Conservation (phyloP, 208 protist species). For the Spongospora subterranea region DNA sequence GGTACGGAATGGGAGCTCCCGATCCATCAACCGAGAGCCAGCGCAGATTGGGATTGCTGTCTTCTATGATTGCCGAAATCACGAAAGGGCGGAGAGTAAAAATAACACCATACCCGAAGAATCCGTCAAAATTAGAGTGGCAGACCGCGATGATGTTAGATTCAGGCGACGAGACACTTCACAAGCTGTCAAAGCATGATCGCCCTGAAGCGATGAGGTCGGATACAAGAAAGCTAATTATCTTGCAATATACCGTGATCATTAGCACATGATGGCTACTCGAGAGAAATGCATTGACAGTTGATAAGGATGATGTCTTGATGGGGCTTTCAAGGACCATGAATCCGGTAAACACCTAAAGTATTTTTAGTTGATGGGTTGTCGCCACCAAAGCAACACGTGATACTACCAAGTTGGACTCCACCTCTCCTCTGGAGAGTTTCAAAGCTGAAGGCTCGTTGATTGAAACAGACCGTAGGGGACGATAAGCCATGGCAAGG, state of each 20-base stretch:
- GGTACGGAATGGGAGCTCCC: not conserved
- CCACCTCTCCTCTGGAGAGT: constrained; percentile 8
- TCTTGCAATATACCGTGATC: constrained; percentile 23
- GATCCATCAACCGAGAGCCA: not conserved
- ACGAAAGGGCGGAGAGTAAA: not conserved
- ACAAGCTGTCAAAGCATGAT: constrained; percentile 63
- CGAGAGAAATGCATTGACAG: not conserved
- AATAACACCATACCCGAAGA: not conserved
- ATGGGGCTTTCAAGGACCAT: constrained; percentile 54
- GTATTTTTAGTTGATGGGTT: not conserved
- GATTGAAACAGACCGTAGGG: not conserved
- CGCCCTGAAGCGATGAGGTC: constrained; percentile 54
- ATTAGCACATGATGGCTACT: constrained; percentile 49
- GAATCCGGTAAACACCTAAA: constrained; percentile 58
- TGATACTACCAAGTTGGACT: constrained; percentile 19
- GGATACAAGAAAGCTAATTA: not conserved
- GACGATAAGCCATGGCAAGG: constrained; percentile 57
- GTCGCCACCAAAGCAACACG: not conserved
- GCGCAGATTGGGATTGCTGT: constrained; percentile 55
- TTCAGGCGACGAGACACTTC: constrained; percentile 55
- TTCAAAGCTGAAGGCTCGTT: not conserved
- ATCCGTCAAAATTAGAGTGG: constrained; percentile 8
- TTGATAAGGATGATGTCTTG: not conserved
- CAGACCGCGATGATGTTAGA: not conserved
- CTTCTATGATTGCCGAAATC: not conserved